A percentile compares a stretch with the other conserved stretches of the same genome.
phyloP scores from a whole-genome alignment of 2,329 filamentous ascomycete species.

The Pestalotiopsis sp. region DNA sequence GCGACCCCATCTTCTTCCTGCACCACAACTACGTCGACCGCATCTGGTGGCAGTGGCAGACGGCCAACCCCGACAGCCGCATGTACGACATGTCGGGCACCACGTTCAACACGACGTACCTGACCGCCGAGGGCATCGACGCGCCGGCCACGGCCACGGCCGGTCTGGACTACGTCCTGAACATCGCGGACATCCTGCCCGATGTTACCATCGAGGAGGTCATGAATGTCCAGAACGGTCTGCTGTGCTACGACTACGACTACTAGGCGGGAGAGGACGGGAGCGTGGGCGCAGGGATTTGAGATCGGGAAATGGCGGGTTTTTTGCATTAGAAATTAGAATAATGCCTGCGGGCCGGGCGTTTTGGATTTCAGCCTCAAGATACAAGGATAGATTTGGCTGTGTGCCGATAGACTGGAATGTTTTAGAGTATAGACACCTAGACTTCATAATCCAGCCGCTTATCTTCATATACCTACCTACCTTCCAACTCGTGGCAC shows the following conservation, averaged over 20 bases:
- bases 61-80: constrained; percentile 20
- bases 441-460: too few species aligned
- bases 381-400: background rate
- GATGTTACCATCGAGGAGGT: background rate
- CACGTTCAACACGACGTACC: constrained; percentile 3
- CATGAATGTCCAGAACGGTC: constrained; percentile 3
- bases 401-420: background rate
- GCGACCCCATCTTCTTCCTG: constrained; percentile 27
- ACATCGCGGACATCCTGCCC: background rate
- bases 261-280: background rate
- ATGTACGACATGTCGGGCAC: constrained; percentile 17
- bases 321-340: background rate
- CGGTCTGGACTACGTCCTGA: background rate
- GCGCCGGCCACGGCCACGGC: background rate
- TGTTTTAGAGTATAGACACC: background rate
- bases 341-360: background rate
- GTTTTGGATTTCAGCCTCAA: background rate
- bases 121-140: background rate
- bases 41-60: constrained; percentile 29
- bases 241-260: constrained; percentile 5
- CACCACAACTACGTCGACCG: constrained; percentile 28
- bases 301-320: background rate
- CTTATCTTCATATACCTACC: too few species aligned
- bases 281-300: background rate
- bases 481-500: too few species aligned